Evolutionary conservation across 2,329 filamentous ascomycete species (phyloP).

Genomic region (Onygenales sp.): DNA sequence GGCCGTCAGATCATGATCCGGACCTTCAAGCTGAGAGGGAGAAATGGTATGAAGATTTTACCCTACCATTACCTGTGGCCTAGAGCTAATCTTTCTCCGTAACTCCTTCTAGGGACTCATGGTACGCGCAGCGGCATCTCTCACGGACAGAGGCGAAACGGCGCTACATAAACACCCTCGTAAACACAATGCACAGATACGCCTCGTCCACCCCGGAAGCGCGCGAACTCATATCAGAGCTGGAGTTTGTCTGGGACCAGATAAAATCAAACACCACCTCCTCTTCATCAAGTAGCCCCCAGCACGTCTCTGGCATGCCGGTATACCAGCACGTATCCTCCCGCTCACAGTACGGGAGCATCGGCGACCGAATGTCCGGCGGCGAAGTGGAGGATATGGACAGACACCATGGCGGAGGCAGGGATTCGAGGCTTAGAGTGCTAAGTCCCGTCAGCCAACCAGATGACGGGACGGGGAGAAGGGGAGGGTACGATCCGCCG

Average conservation of each 20-base stretch:
- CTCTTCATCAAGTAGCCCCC: constrained; percentile 42
- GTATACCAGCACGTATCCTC: constrained; percentile 17
- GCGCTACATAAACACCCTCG: constrained; percentile 84
- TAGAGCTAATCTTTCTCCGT: neutral
- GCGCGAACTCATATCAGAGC: constrained; percentile 75
- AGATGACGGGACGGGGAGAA: constrained; percentile 46
- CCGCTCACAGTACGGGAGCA: constrained; percentile 26
- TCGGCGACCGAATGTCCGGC: constrained; percentile 26
- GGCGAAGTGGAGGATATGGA: constrained; percentile 26
- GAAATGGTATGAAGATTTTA: constrained; percentile 49
- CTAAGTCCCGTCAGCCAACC: constrained; percentile 80
- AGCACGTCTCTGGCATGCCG: constrained; percentile 21
- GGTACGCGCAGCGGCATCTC: constrained; percentile 78
- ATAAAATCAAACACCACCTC: constrained; percentile 74
- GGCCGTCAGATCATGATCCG: constrained; percentile 50
- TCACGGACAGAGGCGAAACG: constrained; percentile 88
- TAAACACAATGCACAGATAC: constrained; percentile 94
- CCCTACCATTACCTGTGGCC: neutral
- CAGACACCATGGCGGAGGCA: constrained; percentile 32
- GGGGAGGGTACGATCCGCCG: constrained; percentile 20
- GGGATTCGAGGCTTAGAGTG: constrained; percentile 54
- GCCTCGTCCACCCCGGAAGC: constrained; percentile 74
- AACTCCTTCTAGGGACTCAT: constrained; percentile 60
- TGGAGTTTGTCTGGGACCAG: constrained; percentile 99
- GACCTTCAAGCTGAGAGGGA: constrained; percentile 47